A percentile compares a stretch with the other conserved stretches of the same genome.
Conservation (phyloP, 192 early-diverging fungal species). For the Podila epicladia region DNA sequence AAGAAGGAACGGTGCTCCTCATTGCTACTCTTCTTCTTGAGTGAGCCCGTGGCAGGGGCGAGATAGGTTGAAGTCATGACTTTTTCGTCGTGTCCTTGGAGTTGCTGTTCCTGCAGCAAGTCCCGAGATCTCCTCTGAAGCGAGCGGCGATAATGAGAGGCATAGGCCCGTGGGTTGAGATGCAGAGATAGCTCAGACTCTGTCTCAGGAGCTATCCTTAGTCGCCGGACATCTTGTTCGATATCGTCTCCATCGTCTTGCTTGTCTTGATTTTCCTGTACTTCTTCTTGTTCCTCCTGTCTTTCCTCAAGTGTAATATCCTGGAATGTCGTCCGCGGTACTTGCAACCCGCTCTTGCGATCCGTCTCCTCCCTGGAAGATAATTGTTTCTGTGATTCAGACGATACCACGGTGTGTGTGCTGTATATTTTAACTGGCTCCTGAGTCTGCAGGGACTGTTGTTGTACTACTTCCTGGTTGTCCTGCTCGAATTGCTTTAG, state of each 20-base stretch:
- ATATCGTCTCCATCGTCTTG: not conserved
- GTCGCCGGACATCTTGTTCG: not conserved
- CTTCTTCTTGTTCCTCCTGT: not conserved
- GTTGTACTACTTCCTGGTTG: conserved; percentile 7
- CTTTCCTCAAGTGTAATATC: not conserved
- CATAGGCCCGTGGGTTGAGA: not conserved
- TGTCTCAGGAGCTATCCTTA: not conserved
- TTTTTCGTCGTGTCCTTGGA: not conserved
- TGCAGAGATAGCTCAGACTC: not conserved
- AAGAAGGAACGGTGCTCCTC: conserved; percentile 14
- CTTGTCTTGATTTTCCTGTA: not conserved
- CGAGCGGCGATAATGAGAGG: not conserved
- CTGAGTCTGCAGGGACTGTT: not conserved
- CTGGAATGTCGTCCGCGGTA: too few relatives aligned
- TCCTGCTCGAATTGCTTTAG: conserved; percentile 38
- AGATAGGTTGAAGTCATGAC: not conserved
- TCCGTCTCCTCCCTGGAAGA: too few relatives aligned
- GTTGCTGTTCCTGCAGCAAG: not conserved
- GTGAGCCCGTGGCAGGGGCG: not conserved
- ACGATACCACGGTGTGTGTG: not conserved
- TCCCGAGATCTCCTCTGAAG: not conserved
- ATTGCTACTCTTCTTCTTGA: conserved; percentile 41
- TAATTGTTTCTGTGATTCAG: not conserved
- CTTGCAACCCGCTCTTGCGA: too few relatives aligned
- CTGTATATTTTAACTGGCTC: not conserved